These are phyloP conservation scores for Huntiella savannae DNA, from an alignment of 2,329 filamentous ascomycete genomes.

Conservation along the genomic window DNA sequence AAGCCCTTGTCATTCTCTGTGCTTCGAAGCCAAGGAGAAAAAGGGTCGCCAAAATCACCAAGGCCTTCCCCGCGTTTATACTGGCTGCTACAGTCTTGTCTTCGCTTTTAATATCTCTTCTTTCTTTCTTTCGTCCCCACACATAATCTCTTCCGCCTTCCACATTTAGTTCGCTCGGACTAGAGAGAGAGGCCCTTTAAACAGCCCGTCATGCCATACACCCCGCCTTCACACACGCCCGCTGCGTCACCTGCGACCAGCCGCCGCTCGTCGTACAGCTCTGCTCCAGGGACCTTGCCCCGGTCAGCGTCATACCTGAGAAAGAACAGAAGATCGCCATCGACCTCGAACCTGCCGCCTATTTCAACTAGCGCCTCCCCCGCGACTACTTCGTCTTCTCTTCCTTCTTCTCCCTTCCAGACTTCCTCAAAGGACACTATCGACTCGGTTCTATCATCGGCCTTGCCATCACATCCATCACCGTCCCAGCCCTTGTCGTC, in stretches of 20 bases:
- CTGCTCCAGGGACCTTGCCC: conserved; percentile 34
- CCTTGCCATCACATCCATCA: conserved; percentile 3
- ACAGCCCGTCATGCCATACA: conserved; percentile 53
- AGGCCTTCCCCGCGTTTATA: not conserved
- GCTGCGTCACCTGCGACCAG: conserved; percentile 39
- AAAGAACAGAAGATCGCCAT: conserved; percentile 41
- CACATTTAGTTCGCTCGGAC: conserved; percentile 2
- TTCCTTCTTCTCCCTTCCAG: conserved; percentile 5
- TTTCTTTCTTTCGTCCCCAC: conserved; percentile 1
- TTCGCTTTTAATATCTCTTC: not conserved
- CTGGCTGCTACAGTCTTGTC: not conserved
- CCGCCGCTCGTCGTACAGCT: conserved; percentile 35
- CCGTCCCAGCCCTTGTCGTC: not conserved
- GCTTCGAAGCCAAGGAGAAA: no score
- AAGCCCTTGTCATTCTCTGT: no score
- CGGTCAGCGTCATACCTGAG: conserved; percentile 47
- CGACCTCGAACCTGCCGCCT: conserved; percentile 15
- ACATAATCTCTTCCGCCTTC: not conserved
- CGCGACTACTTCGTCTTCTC: not conserved
- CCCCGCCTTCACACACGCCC: conserved; percentile 53
- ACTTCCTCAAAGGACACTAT: conserved; percentile 4
- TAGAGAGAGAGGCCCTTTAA: not conserved
- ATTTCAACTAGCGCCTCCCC: conserved; percentile 6
- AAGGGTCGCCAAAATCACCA: not conserved
- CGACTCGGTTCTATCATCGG: conserved; percentile 7